Percentiles rank a stretch among this genome's conserved stretches.
These are phyloP conservation scores for Aspergillus fumigatiaffinis DNA, from an alignment of 2,329 filamentous ascomycete species.

Conservation along the genomic window DNA sequence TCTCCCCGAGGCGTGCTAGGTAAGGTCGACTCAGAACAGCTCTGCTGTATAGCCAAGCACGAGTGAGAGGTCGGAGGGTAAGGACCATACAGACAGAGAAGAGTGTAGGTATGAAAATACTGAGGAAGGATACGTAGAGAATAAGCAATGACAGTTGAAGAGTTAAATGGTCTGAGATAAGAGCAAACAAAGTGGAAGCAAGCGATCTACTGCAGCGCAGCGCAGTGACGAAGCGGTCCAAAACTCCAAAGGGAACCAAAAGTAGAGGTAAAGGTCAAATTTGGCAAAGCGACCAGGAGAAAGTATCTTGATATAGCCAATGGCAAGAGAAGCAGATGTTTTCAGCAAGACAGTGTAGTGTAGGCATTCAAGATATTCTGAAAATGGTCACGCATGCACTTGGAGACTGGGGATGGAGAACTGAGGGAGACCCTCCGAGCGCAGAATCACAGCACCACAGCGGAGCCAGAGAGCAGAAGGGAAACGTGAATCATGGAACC, in stretches of 20 bases:
- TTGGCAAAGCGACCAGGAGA: not conserved
- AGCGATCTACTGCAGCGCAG: not conserved
- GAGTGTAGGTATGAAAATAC: not conserved
- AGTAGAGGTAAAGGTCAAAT: not conserved
- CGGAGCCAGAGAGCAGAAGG: not conserved
- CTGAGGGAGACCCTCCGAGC: not conserved
- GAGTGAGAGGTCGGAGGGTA: not conserved
- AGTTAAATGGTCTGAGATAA: not conserved
- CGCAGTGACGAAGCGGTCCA: not conserved
- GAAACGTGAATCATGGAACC: not conserved
- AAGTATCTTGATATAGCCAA: conserved; percentile 12
- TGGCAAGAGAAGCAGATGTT: conserved; percentile 4
- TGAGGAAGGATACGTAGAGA: not conserved
- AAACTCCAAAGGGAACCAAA: conserved; percentile 9
- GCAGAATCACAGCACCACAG: not conserved
- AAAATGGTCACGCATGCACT: not conserved
- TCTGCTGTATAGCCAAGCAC: not conserved
- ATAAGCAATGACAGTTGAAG: not conserved
- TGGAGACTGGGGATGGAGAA: not conserved
- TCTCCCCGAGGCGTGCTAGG: not conserved
- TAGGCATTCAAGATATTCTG: not conserved
- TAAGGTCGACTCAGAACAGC: not conserved
- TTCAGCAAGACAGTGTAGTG: not conserved
- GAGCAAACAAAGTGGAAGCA: not conserved
- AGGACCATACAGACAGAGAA: not conserved